Evolutionary conservation across 1,139 yeast species (phyloP).

Genomic region (Trichomonascaceae sp.): DNA sequence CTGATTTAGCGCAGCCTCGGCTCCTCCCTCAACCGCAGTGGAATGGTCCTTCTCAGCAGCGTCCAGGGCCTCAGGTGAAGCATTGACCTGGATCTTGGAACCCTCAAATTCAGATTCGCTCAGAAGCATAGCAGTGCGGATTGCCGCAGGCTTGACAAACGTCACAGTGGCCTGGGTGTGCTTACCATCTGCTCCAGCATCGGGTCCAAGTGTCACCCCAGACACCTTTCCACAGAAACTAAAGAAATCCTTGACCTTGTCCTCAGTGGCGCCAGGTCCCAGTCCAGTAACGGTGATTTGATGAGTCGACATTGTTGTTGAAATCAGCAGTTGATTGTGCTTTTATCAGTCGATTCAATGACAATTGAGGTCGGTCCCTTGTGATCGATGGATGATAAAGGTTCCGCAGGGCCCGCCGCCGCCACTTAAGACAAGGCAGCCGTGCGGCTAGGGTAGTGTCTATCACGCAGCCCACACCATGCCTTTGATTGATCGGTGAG

Average conservation of each 20-base stretch:
- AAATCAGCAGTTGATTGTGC: too few species aligned
- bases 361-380: too few species aligned
- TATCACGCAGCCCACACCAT: too few species aligned
- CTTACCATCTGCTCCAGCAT: conserved; percentile 17
- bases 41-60: conserved; percentile 15
- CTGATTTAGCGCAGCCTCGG: conserved; percentile 34
- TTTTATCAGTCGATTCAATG: too few species aligned
- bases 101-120: conserved; percentile 67
- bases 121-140: conserved; percentile 58
- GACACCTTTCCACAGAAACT: conserved; percentile 64
- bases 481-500: too few species aligned
- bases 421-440: too few species aligned
- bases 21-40: conserved; percentile 23
- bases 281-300: conserved; percentile 41
- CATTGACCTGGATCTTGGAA: conserved; percentile 36
- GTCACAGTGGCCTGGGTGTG: conserved; percentile 33
- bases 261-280: conserved; percentile 39
- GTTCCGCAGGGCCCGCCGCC: too few species aligned
- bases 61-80: conserved; percentile 23
- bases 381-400: too few species aligned
- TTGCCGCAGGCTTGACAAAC: conserved; percentile 49
- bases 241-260: conserved; percentile 55
- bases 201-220: conserved; percentile 25
- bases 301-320: conserved; percentile 2
- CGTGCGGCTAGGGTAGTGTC: too few species aligned